Evolutionary conservation across 2,329 filamentous ascomycete species (phyloP).

Genomic region (Chaetomiaceae sp.): DNA sequence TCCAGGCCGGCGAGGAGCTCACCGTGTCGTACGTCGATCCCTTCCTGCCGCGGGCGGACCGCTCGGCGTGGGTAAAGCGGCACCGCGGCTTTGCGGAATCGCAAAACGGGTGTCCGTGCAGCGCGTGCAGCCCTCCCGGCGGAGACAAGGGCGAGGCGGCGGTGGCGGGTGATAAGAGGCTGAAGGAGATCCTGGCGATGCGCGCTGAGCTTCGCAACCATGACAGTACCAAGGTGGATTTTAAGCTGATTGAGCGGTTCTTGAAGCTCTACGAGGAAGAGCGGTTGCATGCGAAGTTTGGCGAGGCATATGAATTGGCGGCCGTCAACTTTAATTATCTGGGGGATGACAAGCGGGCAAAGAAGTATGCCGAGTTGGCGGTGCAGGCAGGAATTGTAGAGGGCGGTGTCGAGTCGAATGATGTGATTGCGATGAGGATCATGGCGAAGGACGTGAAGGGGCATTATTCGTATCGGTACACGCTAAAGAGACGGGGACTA

Average conservation of each 20-base stretch:
- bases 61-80: constrained; percentile 31
- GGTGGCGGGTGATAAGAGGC: constrained; percentile 28
- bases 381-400: constrained; percentile 36
- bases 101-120: constrained; percentile 37
- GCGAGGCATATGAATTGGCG: constrained; percentile 38
- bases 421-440: constrained; percentile 34
- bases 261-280: constrained; percentile 34
- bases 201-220: constrained; percentile 29
- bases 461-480: constrained; percentile 30
- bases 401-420: constrained; percentile 33
- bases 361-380: constrained; percentile 34
- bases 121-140: constrained; percentile 29
- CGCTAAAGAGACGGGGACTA: constrained; percentile 20
- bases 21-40: constrained; percentile 38
- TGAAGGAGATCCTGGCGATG: constrained; percentile 29
- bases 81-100: constrained; percentile 1
- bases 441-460: constrained; percentile 32
- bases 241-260: constrained; percentile 31
- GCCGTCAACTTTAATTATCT: constrained; percentile 40
- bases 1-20: constrained; percentile 36
- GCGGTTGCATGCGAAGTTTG: constrained; percentile 35
- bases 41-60: constrained; percentile 27
- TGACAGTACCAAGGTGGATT: constrained; percentile 25
- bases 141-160: constrained; percentile 4
- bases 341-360: constrained; percentile 30